Percentiles rank a stretch among this genome's conserved stretches.
phyloP scores from a whole-genome alignment of 129 eudicot genomes.

The Lactuca saligna region DNA sequence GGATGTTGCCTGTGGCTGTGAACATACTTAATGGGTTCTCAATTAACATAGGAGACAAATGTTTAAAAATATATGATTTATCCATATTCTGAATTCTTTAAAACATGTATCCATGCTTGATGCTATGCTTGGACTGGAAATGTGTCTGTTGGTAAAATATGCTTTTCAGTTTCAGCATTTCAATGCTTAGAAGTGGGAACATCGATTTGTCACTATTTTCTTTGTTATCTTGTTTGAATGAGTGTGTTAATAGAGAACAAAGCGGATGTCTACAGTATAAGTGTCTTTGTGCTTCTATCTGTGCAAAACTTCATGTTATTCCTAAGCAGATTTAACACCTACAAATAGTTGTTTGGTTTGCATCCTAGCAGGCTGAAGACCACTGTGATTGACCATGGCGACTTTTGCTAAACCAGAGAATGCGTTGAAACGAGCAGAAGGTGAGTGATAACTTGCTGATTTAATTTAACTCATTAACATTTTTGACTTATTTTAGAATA shows the following conservation, averaged over 20 bases:
- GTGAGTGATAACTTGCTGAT: conserved; percentile 25
- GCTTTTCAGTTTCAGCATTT: no score
- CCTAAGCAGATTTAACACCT: neutral
- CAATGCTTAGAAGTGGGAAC: neutral
- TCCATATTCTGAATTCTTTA: no score
- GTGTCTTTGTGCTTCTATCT: neutral
- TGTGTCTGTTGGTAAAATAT: no score
- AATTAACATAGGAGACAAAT: no score
- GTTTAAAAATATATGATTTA: no score
- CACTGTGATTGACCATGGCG: conserved; percentile 43
- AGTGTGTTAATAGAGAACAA: neutral
- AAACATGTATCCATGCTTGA: no score
- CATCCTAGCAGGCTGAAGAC: conserved; percentile 12
- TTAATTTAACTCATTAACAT: neutral
- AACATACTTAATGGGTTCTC: neutral
- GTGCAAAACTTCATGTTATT: neutral
- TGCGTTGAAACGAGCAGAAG: conserved; percentile 77
- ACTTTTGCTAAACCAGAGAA: conserved; percentile 76
- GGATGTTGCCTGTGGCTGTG: neutral
- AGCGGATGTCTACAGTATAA: neutral
- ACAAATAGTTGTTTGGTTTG: neutral
- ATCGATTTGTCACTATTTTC: neutral
- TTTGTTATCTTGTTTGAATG: no score
- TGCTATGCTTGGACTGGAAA: no score
- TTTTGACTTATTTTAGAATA: no score